Evolutionary conservation across 1,284 basidiomycete genomes (phyloP), one percentile per base, ranked within the genome.

Genomic region (Papiliotrema nemorosa): DNA sequence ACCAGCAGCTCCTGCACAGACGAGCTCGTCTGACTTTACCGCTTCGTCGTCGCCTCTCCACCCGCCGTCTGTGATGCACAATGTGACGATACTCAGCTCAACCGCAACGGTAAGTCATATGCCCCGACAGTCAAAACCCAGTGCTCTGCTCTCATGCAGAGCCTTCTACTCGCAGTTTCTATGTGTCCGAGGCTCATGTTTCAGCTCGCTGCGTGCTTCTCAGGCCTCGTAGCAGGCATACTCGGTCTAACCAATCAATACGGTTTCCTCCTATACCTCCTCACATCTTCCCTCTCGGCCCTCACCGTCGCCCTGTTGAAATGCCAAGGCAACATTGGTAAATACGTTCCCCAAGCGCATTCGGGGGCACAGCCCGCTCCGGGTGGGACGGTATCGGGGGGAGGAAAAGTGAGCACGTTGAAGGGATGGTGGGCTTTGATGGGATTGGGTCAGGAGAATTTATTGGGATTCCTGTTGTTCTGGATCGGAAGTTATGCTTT

Each of bases 401-500:
- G 47, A 7, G 46, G 41, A 10, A 21, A 25, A 5, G 54, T 61
- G 1, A 31, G 29, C 3, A 12, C n/a, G 10, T 64, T 62, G 66
- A 64, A 57, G 39, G 74, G 68, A 12, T 70, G 68, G 66, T 72
- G 78, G 63, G 86, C 85, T 50, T 74, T 90, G 37, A 73, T 84
- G 42, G 88, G 86, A 52, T 84, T 90, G 0, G 87, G 88, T 12
- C 85, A 88, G 72, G 89, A 92, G 73, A 90, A 90, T 59, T 77
- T 85, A 18, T 86, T 88, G 63, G 88, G 88, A 1, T 93, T 90
- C 67, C 80, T 93, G 54, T 79, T 92, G 39, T 84, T 87, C 31
- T 93, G 89, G 89, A 93, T 90, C 34, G 76, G 91, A 51, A 87
- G 89, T 70, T 91, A 87, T 71, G 66, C 64, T 14, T 49, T 69